Conservation (phyloP, 371 early-diverging fungal genomes). For the Mortierella sp. region DNA sequence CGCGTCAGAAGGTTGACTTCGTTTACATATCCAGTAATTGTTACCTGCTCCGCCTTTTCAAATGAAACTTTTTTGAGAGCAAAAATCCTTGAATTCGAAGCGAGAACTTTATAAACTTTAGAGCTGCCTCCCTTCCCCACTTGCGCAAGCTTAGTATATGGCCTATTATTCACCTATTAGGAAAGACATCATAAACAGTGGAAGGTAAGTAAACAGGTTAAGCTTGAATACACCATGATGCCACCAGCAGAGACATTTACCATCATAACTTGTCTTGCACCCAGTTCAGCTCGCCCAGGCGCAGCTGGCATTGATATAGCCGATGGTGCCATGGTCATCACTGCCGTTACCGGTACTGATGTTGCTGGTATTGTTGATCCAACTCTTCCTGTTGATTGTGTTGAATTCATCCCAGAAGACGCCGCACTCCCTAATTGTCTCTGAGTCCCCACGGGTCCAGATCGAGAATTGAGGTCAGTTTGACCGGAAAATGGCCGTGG, state of each 20-base stretch:
- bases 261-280: constrained; percentile 32
- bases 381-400: neutral
- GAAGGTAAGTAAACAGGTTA: neutral
- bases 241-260: constrained; percentile 2
- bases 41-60: constrained; percentile 71
- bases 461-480: neutral
- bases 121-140: constrained; percentile 93
- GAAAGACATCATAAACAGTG: neutral
- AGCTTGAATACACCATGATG: neutral
- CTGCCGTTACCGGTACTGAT: neutral
- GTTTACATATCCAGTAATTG: constrained; percentile 80
- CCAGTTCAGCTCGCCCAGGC: constrained; percentile 15
- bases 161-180: constrained; percentile 67
- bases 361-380: neutral
- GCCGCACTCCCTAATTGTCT: neutral
- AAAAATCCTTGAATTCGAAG: constrained; percentile 72
- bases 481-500: constrained; percentile 1
- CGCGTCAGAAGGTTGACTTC: constrained; percentile 85
- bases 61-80: constrained; percentile 93
- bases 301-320: neutral
- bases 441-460: neutral
- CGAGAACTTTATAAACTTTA: constrained; percentile 91
- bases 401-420: neutral
- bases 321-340: neutral
- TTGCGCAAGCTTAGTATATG: constrained; percentile 68